Percentiles rank a stretch among this genome's conserved stretches.
Conservation (phyloP, 2,329 filamentous ascomycete species). For the Cladobotryum protrusum region DNA sequence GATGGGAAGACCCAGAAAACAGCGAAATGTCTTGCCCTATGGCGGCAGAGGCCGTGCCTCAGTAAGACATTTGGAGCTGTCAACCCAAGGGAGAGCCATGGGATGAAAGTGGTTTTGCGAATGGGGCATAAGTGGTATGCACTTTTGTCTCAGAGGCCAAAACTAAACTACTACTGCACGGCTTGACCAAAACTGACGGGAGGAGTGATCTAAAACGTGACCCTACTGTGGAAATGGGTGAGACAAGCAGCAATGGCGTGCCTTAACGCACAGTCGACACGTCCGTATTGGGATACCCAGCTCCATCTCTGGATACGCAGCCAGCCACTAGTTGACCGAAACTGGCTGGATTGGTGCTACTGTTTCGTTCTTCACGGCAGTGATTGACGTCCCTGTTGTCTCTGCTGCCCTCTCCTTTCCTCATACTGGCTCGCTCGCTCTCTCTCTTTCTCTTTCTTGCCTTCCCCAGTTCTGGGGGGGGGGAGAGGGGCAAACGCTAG, state of each 20-base stretch:
- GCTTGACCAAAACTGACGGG: neutral
- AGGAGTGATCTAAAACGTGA: no score
- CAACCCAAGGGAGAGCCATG: conserved; percentile 1
- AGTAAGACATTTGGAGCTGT: conserved; percentile 12
- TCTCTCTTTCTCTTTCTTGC: no score
- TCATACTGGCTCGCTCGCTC: no score
- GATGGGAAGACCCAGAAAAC: neutral
- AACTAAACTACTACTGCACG: neutral
- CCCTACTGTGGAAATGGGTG: neutral
- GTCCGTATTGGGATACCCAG: neutral
- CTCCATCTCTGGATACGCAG: neutral
- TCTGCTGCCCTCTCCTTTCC: neutral
- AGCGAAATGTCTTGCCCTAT: conserved; percentile 8
- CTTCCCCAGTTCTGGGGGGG: no score
- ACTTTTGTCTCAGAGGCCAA: neutral
- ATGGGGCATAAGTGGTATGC: neutral
- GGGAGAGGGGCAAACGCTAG: no score
- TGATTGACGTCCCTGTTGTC: neutral
- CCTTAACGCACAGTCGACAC: neutral
- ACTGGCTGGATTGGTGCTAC: neutral
- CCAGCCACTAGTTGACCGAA: conserved; percentile 1
- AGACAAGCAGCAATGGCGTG: neutral
- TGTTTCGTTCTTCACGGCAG: neutral
- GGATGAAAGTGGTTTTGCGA: neutral
- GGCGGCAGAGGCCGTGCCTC: conserved; percentile 9